Conservation (phyloP, 73 alveolate genomes). For the Paramecium sexaurelia region DNA sequence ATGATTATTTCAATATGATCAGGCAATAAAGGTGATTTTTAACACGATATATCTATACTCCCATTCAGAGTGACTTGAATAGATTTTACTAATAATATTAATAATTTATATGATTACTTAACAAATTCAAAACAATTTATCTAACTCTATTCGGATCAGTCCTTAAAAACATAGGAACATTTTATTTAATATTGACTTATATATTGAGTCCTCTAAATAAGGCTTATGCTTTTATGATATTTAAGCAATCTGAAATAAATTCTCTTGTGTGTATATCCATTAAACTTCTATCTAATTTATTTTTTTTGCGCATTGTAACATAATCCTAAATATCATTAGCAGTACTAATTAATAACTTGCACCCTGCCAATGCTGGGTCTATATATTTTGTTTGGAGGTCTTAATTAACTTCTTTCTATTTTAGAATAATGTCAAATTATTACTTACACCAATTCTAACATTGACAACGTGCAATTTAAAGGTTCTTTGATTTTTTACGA, state of each 20-base stretch:
- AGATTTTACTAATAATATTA: neutral
- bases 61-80: neutral
- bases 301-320: neutral
- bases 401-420: neutral
- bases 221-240: neutral
- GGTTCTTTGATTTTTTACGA: constrained; percentile 25
- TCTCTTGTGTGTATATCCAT: neutral
- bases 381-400: neutral
- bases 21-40: neutral
- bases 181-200: neutral
- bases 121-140: neutral
- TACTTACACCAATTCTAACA: constrained; percentile 33
- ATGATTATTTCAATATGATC: constrained; percentile 2
- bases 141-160: constrained; percentile 53
- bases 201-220: constrained; percentile 23
- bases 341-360: neutral
- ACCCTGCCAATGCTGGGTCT: constrained; percentile 25
- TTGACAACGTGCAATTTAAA: neutral
- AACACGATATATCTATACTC: neutral
- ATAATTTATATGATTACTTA: neutral
- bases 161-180: constrained; percentile 22
- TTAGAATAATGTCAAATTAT: neutral
- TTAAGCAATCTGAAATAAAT: neutral
- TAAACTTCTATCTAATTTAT: neutral
- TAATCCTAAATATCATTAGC: constrained; percentile 12